Percentiles rank a stretch among this genome's conserved stretches.
phyloP scores from a whole-genome alignment of 257 asterid genomes.

The Mentha longifolia region DNA sequence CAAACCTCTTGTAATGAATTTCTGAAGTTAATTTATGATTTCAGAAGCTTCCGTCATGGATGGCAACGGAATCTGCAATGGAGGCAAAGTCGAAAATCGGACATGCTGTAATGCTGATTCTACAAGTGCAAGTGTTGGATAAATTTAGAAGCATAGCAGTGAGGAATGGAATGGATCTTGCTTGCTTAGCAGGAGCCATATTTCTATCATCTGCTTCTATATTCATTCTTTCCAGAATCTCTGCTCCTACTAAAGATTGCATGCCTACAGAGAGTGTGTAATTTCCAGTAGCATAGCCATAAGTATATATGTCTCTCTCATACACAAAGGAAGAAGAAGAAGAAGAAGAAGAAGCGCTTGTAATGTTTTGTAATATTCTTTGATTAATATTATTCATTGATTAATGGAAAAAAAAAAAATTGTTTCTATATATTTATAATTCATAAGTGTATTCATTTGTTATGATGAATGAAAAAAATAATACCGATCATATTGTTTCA shows the following conservation, averaged over 20 bases:
- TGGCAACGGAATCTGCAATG: constrained; percentile 60
- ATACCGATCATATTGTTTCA: no score
- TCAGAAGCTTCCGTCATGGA: constrained; percentile 55
- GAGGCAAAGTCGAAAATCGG: constrained; percentile 87
- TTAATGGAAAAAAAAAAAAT: no score
- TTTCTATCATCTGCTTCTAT: constrained; percentile 71
- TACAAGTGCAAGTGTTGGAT: constrained; percentile 82
- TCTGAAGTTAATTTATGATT: no score
- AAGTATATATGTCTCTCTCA: no score
- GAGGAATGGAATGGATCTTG: constrained; percentile 67
- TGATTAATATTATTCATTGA: no score
- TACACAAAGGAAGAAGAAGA: no score
- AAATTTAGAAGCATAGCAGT: constrained; percentile 68
- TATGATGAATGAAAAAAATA: no score
- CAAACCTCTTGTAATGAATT: no score
- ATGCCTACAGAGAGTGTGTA: not conserved
- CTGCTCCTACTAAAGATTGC: not conserved
- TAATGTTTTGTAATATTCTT: no score
- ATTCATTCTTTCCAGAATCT: constrained; percentile 67
- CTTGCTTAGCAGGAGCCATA: constrained; percentile 73
- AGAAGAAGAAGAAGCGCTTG: no score
- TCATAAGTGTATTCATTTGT: no score
- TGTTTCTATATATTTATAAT: no score
- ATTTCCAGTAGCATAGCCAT: not conserved
- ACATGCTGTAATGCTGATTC: constrained; percentile 72